phyloP scores from a whole-genome alignment of 2,329 filamentous ascomycete species.

The Claviceps fusiformis region DNA sequence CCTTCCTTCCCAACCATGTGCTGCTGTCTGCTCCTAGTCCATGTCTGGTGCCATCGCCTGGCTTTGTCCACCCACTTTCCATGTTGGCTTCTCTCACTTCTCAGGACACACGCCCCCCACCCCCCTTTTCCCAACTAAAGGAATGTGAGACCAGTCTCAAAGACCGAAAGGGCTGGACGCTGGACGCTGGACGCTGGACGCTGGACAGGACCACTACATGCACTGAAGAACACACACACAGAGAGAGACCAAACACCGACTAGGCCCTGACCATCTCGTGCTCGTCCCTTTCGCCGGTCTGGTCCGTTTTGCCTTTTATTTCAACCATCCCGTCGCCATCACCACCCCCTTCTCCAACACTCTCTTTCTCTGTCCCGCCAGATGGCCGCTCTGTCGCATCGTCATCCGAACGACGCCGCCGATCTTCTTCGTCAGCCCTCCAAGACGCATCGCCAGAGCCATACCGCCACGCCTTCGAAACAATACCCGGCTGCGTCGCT shows the following conservation, averaged over 20 bases:
- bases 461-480: conserved; percentile 2
- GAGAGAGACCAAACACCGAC: neutral
- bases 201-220: neutral
- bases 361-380: conserved; percentile 22
- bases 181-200: neutral
- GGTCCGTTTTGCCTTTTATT: conserved; percentile 16
- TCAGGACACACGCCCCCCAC: neutral
- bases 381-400: conserved; percentile 32
- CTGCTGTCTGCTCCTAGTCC: no score
- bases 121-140: neutral
- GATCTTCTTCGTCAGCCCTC: conserved; percentile 7
- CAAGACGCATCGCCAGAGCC: conserved; percentile 1
- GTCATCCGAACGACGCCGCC: conserved; percentile 17
- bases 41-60: no score
- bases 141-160: conserved; percentile 1
- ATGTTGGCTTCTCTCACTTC: no score
- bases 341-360: conserved; percentile 15
- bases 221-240: no score
- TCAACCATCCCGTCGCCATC: conserved; percentile 20
- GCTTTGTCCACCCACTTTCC: no score
- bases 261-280: conserved; percentile 8
- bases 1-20: no score
- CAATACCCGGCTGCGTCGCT: conserved; percentile 12
- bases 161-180: neutral
- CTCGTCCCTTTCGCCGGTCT: conserved; percentile 11